These are phyloP conservation scores for Cucurbita moschata DNA, from an alignment of 306 rosid species.

Conservation along the genomic window DNA sequence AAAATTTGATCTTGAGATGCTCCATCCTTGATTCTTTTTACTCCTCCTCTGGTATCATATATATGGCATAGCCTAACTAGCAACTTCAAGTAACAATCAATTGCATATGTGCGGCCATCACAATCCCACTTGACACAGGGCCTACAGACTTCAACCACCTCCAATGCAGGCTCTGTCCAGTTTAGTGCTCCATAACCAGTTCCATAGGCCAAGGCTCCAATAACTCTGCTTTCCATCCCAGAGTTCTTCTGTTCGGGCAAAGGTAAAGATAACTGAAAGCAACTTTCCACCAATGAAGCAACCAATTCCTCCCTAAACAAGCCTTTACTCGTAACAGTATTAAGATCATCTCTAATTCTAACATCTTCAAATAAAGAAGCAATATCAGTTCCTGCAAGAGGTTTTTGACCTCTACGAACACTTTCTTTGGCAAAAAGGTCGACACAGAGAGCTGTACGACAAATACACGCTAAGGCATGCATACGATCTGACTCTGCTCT, in stretches of 20 bases:
- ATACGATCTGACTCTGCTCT: slow-evolving; percentile 98
- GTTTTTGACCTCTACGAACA: slow-evolving; percentile 96
- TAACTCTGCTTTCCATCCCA: slow-evolving; percentile 95
- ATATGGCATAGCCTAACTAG: slow-evolving; percentile 89
- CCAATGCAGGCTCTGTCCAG: slow-evolving; percentile 97
- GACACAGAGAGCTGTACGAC: slow-evolving; percentile 97
- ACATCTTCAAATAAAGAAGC: slow-evolving; percentile 94
- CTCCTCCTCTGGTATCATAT: slow-evolving; percentile 92
- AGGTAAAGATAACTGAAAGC: slow-evolving; percentile 96
- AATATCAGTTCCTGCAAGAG: slow-evolving; percentile 95
- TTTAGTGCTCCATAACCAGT: slow-evolving; percentile 98
- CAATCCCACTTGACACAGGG: slow-evolving; percentile 99
- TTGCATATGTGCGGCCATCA: slow-evolving; percentile 91
- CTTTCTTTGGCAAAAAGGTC: slow-evolving; percentile 98
- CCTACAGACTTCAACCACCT: slow-evolving; percentile 96
- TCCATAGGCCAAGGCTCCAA: slow-evolving; percentile 98
- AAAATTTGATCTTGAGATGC: slow-evolving; percentile 98
- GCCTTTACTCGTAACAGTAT: slow-evolving; percentile 67
- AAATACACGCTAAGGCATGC: slow-evolving; percentile 94
- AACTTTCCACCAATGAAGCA: slow-evolving; percentile 93
- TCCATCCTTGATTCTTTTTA: slow-evolving; percentile 87
- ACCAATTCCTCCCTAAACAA: slow-evolving; percentile 95
- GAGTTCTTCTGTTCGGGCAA: slow-evolving; percentile 88
- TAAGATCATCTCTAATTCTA: slow-evolving; percentile 83
- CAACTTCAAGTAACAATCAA: slow-evolving; percentile 95